Conservation (phyloP, 805 yeast species). For the Ogataea nakhonphanomensis region DNA sequence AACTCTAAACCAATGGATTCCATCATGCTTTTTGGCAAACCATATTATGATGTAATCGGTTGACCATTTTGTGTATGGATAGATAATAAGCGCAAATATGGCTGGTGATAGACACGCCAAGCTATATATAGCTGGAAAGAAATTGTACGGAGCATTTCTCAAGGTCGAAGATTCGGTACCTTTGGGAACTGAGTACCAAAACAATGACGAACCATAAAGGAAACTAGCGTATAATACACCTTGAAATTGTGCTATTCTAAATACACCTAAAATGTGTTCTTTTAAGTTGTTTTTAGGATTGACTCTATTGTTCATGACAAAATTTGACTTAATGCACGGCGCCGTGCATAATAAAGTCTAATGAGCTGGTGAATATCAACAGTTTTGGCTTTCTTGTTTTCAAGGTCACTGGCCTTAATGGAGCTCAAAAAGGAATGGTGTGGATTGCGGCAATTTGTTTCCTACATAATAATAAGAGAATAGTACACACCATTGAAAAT, state of each 20-base stretch:
- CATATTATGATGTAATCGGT: constrained; percentile 49
- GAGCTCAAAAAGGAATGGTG: no score
- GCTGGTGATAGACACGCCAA: constrained; percentile 52
- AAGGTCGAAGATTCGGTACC: constrained; percentile 46
- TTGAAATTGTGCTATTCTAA: constrained; percentile 44
- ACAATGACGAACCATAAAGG: constrained; percentile 46
- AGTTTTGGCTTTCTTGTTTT: no score
- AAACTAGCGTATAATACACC: constrained; percentile 56
- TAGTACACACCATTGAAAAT: constrained; percentile 43
- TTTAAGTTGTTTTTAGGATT: constrained; percentile 27
- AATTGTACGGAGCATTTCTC: constrained; percentile 49
- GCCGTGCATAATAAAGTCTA: constrained; percentile 19
- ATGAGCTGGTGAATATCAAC: no score
- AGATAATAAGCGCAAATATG: constrained; percentile 43
- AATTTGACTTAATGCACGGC: constrained; percentile 40
- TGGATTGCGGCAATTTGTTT: constrained; percentile 43
- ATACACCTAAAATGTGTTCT: constrained; percentile 35
- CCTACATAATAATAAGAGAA: constrained; percentile 48
- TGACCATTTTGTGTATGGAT: constrained; percentile 45
- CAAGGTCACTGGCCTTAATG: no score
- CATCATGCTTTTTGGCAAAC: constrained; percentile 47
- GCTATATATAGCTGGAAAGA: constrained; percentile 45
- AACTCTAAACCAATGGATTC: constrained; percentile 55
- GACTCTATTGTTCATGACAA: constrained; percentile 40
- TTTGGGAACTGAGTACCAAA: constrained; percentile 47